Evolutionary conservation across 1,284 basidiomycete genomes (phyloP).

Genomic region (Trichosporon faecale): DNA sequence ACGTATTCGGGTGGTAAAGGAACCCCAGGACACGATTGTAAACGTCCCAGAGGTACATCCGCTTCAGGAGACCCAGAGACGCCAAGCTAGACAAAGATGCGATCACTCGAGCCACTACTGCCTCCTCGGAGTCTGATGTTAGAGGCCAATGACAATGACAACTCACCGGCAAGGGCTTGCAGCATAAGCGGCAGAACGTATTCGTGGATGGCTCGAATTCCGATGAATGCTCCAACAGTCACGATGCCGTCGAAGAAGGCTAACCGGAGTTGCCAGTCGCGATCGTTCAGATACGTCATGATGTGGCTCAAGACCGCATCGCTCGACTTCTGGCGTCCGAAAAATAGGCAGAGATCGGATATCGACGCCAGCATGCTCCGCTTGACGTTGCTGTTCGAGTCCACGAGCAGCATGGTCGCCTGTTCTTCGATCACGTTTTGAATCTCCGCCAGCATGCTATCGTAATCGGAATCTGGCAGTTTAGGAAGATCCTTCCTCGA

Average conservation of each 20-base stretch:
- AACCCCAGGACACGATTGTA: constrained; percentile 83
- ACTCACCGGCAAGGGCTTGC: constrained; percentile 79
- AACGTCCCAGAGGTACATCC: constrained; percentile 90
- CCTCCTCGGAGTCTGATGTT: constrained; percentile 81
- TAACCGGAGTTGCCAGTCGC: constrained; percentile 84
- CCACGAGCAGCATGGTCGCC: constrained; percentile 65
- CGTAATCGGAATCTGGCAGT: constrained; percentile 73
- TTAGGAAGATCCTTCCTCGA: constrained; percentile 48
- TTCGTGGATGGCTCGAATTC: constrained; percentile 67
- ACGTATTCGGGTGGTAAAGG: constrained; percentile 92
- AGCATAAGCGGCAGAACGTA: constrained; percentile 91
- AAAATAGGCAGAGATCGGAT: constrained; percentile 83
- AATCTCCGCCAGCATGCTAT: constrained; percentile 76
- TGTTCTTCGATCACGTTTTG: constrained; percentile 84
- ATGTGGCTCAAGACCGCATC: constrained; percentile 94
- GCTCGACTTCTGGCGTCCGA: constrained; percentile 87
- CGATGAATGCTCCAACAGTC: constrained; percentile 88
- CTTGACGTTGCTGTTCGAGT: constrained; percentile 57
- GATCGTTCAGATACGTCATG: constrained; percentile 96
- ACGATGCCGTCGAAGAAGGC: constrained; percentile 96
- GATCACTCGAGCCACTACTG: constrained; percentile 83
- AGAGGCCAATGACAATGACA: not conserved
- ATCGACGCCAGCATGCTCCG: constrained; percentile 66
- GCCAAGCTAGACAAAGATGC: constrained; percentile 78
- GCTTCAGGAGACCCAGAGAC: constrained; percentile 80